A percentile compares a stretch with the other conserved stretches of the same genome.
Evolutionary conservation across 2,329 filamentous ascomycete genomes (phyloP).

Genomic region (Colletotrichum sp.): DNA sequence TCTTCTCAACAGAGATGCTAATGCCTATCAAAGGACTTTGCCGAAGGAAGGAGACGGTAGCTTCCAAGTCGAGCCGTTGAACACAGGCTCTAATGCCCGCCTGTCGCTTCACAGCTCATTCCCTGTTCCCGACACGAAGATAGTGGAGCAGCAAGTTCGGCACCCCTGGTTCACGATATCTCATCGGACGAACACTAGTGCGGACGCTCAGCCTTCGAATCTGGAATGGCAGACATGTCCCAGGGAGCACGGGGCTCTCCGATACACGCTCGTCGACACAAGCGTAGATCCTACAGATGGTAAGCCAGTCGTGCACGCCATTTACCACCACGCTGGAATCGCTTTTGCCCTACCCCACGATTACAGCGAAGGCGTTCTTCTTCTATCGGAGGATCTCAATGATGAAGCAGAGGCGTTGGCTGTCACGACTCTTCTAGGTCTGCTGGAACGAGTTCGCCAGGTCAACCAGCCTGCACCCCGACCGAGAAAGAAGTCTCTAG

Average conservation of each 20-base stretch:
- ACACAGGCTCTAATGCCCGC: not conserved
- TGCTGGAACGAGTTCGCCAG: constrained; percentile 2
- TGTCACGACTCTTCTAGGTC: not conserved
- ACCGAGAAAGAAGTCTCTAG: not conserved
- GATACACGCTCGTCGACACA: constrained; percentile 16
- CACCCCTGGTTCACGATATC: constrained; percentile 12
- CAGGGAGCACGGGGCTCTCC: not conserved
- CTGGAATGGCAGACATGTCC: constrained; percentile 16
- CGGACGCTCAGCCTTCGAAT: not conserved
- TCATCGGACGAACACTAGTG: not conserved
- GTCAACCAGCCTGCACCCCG: not conserved
- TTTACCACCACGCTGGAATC: constrained; percentile 23
- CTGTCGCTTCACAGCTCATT: not conserved
- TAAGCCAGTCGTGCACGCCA: not conserved
- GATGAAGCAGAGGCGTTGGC: not conserved
- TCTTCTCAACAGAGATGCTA: not conserved
- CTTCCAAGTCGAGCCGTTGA: not conserved
- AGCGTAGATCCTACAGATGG: not conserved
- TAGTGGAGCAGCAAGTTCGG: not conserved
- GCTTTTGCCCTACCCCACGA: constrained; percentile 4
- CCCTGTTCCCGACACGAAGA: not conserved
- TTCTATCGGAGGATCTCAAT: not conserved
- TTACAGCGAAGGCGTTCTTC: constrained; percentile 19
- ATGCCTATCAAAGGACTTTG: not conserved
- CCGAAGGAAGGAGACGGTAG: not conserved